A percentile compares a stretch with the other conserved stretches of the same genome.
These are phyloP conservation scores for Gryganskiella cystojenkinii DNA, from an alignment of 192 early-diverging fungal species.

Conservation along the genomic window DNA sequence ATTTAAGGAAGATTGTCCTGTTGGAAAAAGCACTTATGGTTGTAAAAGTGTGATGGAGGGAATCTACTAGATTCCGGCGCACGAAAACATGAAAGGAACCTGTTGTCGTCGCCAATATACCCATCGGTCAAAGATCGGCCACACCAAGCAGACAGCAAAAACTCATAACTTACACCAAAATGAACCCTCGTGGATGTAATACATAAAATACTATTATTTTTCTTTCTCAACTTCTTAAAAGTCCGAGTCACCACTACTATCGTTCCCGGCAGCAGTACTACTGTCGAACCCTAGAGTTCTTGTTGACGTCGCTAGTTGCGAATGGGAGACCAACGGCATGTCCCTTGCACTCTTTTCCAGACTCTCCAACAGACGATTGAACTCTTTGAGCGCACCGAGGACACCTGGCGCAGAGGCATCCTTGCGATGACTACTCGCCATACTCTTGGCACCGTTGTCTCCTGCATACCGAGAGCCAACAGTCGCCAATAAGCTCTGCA, in stretches of 20 bases:
- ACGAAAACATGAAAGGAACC: too few relatives aligned
- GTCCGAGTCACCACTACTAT: conserved; percentile 4
- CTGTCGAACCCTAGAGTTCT: not conserved
- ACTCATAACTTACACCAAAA: too few relatives aligned
- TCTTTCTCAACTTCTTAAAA: not conserved
- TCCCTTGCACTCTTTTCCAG: conserved; percentile 16
- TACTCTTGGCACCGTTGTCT: not conserved
- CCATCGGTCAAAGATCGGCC: too few relatives aligned
- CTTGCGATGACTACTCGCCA: too few relatives aligned
- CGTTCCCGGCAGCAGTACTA: not conserved
- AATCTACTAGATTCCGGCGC: too few relatives aligned
- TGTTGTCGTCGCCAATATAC: too few relatives aligned
- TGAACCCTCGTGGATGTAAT: too few relatives aligned
- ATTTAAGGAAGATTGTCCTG: conserved; percentile 11
- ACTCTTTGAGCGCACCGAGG: conserved; percentile 32
- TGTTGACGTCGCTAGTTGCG: conserved; percentile 10
- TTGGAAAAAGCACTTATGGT: conserved; percentile 16
- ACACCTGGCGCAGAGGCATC: conserved; percentile 9
- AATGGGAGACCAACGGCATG: conserved; percentile 7
- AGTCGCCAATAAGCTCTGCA: conserved; percentile 35
- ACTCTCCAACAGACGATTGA: conserved; percentile 25
- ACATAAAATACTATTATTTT: not conserved
- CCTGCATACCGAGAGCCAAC: conserved; percentile 26
- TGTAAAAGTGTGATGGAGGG: not conserved
- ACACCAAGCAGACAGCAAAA: too few relatives aligned